phyloP scores from a whole-genome alignment of 2,329 filamentous ascomycete genomes.

The Dothideomycetidae sp. region DNA sequence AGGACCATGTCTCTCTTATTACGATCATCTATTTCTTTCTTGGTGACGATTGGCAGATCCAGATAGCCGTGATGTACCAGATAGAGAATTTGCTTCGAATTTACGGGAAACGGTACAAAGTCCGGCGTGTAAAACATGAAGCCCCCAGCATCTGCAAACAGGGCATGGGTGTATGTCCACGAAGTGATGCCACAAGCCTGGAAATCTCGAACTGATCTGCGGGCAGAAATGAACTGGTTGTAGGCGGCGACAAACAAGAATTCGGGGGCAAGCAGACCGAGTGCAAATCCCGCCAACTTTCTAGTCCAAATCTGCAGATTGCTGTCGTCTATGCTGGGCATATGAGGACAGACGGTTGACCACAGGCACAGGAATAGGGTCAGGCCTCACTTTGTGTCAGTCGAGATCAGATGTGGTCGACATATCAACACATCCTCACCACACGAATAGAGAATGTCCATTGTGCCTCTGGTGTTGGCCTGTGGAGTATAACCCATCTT shows the following conservation, averaged over 20 bases:
- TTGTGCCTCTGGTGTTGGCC: slow-evolving; percentile 7
- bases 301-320: neutral
- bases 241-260: slow-evolving; percentile 3
- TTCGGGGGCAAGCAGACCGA: slow-evolving; percentile 8
- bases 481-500: too few relatives aligned
- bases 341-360: slow-evolving; percentile 6
- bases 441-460: slow-evolving; percentile 9
- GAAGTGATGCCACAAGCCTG: slow-evolving; percentile 1
- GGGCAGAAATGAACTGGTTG: slow-evolving; percentile 4
- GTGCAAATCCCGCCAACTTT: neutral
- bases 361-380: slow-evolving; percentile 10
- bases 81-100: slow-evolving; percentile 8
- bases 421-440: too few relatives aligned
- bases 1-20: slow-evolving; percentile 10
- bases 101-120: slow-evolving; percentile 5
- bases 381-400: too few relatives aligned
- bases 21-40: slow-evolving; percentile 6
- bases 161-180: slow-evolving; percentile 10
- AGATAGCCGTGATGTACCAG: slow-evolving; percentile 8
- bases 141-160: slow-evolving; percentile 12
- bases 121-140: slow-evolving; percentile 7
- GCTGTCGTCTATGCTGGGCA: slow-evolving; percentile 2
- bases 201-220: slow-evolving; percentile 5
- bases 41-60: neutral
- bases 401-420: too few relatives aligned